Evolutionary conservation across 139 green algal species (phyloP).

Genomic region (Bryopsis sp.): DNA sequence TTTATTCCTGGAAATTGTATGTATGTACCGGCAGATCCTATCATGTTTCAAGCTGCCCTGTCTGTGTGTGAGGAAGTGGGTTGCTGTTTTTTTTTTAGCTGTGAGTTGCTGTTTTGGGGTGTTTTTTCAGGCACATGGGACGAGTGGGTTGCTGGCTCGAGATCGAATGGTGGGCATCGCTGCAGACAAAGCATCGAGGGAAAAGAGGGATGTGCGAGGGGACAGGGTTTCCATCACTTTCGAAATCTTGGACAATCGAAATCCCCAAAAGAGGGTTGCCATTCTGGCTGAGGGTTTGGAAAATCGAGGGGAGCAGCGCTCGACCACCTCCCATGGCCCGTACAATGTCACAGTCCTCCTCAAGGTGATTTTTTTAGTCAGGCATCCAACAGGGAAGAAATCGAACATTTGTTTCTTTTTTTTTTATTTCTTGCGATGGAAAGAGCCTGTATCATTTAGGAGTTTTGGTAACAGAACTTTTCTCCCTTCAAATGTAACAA

Average conservation of each 20-base stretch:
- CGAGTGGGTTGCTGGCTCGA: conserved; percentile 49
- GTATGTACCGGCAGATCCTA: too few species aligned
- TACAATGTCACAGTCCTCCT: conserved; percentile 67
- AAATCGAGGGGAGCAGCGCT: neutral
- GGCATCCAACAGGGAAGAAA: too few species aligned
- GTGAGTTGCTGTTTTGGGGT: conserved; percentile 10
- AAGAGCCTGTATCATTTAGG: too few species aligned
- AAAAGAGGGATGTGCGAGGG: conserved; percentile 63
- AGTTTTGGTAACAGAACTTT: too few species aligned
- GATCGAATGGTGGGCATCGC: conserved; percentile 60
- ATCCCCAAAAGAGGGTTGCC: conserved; percentile 3
- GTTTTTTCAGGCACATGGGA: conserved; percentile 61
- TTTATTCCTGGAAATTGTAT: too few species aligned
- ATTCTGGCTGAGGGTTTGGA: neutral
- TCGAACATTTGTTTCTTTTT: too few species aligned
- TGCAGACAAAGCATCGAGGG: conserved; percentile 37
- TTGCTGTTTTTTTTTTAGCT: too few species aligned
- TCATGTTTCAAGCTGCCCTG: too few species aligned
- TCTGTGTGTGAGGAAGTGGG: neutral
- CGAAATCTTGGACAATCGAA: conserved; percentile 13
- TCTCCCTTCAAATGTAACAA: too few species aligned
- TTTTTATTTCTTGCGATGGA: too few species aligned
- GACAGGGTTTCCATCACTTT: conserved; percentile 48
- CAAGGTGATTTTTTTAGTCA: conserved; percentile 45
- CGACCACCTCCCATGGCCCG: conserved; percentile 42